Evolutionary conservation across 2,329 filamentous ascomycete species (phyloP), one percentile per base, ranked within the genome.

Genomic region (Monosporascus sp.): DNA sequence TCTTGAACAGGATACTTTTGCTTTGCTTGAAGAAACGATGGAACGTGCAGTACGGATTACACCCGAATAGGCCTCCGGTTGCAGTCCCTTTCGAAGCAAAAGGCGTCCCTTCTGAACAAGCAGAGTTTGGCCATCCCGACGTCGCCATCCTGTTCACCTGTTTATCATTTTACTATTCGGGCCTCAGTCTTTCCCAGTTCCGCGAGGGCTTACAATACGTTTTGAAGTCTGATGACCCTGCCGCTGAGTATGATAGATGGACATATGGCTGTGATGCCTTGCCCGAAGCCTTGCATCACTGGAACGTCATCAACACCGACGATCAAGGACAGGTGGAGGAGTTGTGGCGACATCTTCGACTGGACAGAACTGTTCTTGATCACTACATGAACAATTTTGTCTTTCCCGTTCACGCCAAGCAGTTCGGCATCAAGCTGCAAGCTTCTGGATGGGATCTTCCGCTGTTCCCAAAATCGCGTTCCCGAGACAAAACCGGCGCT

Each of bases 361-460:
- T 74, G 49, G 75, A 74, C 3, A 74, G 75, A 3, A 67, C 71
- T 0, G 76, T 77, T 0, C 70, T 87, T 1, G 77, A 89, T 47
- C 79, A 84, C 54, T 89, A 78, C 56, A 53, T 87, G 20, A 82
- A 83, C 47, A 77, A 77, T 1, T 80, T 85, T 50, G 83, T 88
- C 0, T 89, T 89, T 50, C 83, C 86, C 0, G 68, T 68, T 0
- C 78, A 88, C 53, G 83, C 83, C 0, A 85, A 82, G 39, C 80
- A 88, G 46, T 89, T 88, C 52, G 70, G 73, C 0, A 63, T 77
- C 6, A 89, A 89, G 57, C 66, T 89, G 0, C 80, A 85, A 41
- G 77, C 83, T 0, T 87, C 81, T 0, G 83, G 82, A 0, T 90
- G 86, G 86, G 86, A 89, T 57, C 70, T 89, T 2, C 82, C 83